Evolutionary conservation across 192 early-diverging fungal species (phyloP).

Genomic region (Entrophospora sp.): DNA sequence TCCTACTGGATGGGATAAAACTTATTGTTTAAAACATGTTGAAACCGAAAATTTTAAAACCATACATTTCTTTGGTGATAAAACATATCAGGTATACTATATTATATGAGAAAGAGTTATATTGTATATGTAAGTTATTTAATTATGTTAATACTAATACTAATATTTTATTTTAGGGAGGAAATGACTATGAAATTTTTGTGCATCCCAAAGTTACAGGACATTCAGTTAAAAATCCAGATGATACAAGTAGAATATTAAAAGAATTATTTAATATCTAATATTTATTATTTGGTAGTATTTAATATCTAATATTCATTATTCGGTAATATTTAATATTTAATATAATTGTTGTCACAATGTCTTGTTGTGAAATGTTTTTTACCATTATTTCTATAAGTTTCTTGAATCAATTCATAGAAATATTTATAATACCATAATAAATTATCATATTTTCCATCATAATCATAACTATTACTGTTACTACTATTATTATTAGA

Average conservation of each 20-base stretch:
- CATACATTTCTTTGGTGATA: conserved; percentile 99
- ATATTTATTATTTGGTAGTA: too few relatives aligned
- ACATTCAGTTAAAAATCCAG: conserved; percentile 74
- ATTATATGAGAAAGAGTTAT: too few relatives aligned
- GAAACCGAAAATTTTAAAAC: conserved; percentile 75
- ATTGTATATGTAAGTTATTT: too few relatives aligned
- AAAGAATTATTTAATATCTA: conserved; percentile 81
- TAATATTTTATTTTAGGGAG: conserved; percentile 56
- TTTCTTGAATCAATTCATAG: conserved; percentile 77
- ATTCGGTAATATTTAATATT: too few relatives aligned
- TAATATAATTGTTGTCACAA: too few relatives aligned
- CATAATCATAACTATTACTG: conserved; percentile 33
- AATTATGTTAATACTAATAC: too few relatives aligned
- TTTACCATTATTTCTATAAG: conserved; percentile 53
- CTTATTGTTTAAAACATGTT: conserved; percentile 88
- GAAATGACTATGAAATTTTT: conserved; percentile 98
- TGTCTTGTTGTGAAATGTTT: conserved; percentile 46
- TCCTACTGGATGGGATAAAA: conserved; percentile 98
- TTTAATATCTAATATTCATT: too few relatives aligned
- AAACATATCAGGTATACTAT: conserved; percentile 79
- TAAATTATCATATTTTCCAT: conserved; percentile 77
- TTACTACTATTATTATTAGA: too few relatives aligned
- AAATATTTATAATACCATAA: conserved; percentile 87
- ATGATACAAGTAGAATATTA: conserved; percentile 73
- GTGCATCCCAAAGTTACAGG: conserved; percentile 67